A percentile compares a stretch with the other conserved stretches of the same genome.
These are phyloP conservation scores for Penicillium robsamsonii DNA, from an alignment of 495 filamentous ascomycete species.

Conservation along the genomic window DNA sequence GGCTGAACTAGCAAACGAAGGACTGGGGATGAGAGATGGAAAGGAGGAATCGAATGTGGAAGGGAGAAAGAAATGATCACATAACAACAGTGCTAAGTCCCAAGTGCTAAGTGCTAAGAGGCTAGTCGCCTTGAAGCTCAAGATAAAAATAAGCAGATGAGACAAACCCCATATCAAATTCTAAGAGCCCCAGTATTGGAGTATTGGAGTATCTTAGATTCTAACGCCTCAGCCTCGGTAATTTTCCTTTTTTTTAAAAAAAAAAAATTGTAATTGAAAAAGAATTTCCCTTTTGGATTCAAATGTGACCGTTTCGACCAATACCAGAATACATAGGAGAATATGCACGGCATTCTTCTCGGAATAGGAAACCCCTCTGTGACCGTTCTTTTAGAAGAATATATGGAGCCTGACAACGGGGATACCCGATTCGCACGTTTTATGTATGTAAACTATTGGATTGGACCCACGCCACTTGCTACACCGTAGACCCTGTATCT, in stretches of 20 bases:
- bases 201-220: background rate
- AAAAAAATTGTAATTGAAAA: background rate
- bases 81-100: background rate
- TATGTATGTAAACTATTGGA: background rate
- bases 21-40: background rate
- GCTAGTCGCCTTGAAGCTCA: constrained; percentile 11
- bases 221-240: background rate
- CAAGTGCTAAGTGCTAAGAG: constrained; percentile 1
- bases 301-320: constrained; percentile 4
- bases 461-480: constrained; percentile 1
- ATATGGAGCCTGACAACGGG: constrained; percentile 1
- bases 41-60: background rate
- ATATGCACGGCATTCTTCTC: background rate
- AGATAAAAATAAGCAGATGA: constrained; percentile 14
- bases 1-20: background rate
- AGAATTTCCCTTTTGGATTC: background rate
- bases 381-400: background rate
- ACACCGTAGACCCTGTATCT: background rate
- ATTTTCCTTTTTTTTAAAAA: background rate
- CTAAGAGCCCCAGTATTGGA: constrained; percentile 1
- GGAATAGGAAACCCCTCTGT: background rate
- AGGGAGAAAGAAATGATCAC: background rate
- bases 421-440: background rate
- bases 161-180: constrained; percentile 6
- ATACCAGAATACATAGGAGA: background rate